A percentile compares a stretch with the other conserved stretches of the same genome.
These are phyloP conservation scores for Trichoderma sp. DNA, from an alignment of 2,329 filamentous ascomycete genomes.

Conservation along the genomic window DNA sequence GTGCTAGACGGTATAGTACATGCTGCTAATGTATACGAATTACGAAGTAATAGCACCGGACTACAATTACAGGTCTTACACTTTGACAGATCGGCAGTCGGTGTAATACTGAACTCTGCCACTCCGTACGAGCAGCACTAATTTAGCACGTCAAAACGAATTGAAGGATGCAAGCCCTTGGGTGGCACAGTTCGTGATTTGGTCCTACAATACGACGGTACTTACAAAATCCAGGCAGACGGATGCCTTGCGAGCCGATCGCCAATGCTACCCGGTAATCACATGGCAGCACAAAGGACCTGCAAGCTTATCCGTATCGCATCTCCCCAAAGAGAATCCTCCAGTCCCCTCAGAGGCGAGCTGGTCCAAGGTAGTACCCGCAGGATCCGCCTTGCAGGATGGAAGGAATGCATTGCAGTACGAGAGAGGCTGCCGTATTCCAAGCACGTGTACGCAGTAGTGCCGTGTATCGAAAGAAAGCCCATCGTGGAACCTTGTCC, in stretches of 20 bases:
- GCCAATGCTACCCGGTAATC: background rate
- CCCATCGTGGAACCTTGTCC: background rate
- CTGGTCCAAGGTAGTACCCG: background rate
- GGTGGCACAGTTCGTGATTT: background rate
- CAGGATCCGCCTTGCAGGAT: slow-evolving; percentile 13
- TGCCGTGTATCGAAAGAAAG: background rate
- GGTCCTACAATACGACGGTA: background rate
- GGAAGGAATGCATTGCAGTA: background rate
- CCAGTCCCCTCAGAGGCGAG: background rate
- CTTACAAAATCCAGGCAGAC: background rate
- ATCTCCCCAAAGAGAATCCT: background rate
- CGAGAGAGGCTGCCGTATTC: background rate
- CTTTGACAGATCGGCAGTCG: slow-evolving; percentile 14
- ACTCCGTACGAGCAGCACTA: background rate
- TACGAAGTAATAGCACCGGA: background rate
- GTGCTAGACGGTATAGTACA: background rate
- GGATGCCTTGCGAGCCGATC: background rate
- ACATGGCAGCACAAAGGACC: background rate
- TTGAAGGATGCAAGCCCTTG: background rate
- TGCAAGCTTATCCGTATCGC: background rate
- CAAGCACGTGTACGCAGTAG: background rate
- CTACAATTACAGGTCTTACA: background rate
- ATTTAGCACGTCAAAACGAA: background rate
- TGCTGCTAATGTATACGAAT: background rate
- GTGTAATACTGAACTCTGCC: background rate